Conservation (phyloP, 2,329 filamentous ascomycete species). For the Venturia aucupariae region DNA sequence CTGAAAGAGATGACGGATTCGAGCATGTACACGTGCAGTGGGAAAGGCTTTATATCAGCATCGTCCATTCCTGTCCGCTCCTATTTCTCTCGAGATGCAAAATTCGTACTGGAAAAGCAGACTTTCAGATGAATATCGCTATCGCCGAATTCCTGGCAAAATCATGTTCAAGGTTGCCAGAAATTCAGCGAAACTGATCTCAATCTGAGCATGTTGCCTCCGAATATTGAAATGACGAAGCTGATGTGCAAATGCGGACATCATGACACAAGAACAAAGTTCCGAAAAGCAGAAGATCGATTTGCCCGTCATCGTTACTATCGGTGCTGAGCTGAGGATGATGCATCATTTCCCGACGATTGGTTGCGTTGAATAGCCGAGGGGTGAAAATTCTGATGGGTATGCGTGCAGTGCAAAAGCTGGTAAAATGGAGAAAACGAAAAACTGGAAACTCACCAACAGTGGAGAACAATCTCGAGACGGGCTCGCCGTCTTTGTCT, state of each 20-base stretch:
- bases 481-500: conserved; percentile 79
- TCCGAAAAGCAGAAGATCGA: no score
- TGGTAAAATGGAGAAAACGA: not conserved
- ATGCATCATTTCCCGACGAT: not conserved
- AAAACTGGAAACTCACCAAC: conserved; percentile 61
- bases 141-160: not conserved
- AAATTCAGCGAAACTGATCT: not conserved
- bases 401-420: not conserved
- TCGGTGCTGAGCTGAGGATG: not conserved
- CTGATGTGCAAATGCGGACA: not conserved
- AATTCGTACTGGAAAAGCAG: not conserved
- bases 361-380: not conserved
- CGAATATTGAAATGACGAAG: not conserved
- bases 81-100: not conserved
- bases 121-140: not conserved
- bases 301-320: not conserved
- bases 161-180: not conserved
- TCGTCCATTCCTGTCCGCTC: no score
- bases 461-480: conserved; percentile 81
- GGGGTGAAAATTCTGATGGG: not conserved
- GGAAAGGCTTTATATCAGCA: no score
- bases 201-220: not conserved
- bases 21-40: no score
- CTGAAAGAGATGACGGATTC: no score
- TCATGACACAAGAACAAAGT: no score